These are phyloP conservation scores for Exophiala sideris DNA, from an alignment of 2,329 filamentous ascomycete genomes.

Conservation along the genomic window DNA sequence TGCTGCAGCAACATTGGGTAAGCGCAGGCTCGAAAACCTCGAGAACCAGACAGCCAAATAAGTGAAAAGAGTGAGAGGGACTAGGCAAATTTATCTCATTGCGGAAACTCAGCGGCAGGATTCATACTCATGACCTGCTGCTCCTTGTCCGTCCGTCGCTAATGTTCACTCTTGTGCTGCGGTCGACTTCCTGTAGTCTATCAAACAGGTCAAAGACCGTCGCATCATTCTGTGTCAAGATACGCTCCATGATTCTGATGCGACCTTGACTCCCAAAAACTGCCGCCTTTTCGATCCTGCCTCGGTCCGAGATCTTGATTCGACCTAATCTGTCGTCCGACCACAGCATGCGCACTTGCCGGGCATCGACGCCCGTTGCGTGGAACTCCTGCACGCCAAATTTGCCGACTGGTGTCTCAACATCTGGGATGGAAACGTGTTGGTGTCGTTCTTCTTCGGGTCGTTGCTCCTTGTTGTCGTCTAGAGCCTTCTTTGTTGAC, in stretches of 20 bases:
- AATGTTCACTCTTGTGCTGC: too few species aligned
- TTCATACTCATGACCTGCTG: too few species aligned
- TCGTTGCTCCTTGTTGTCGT: conserved; percentile 11
- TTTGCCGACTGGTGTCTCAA: conserved; percentile 17
- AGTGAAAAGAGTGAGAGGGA: too few species aligned
- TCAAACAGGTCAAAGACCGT: neutral
- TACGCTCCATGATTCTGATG: neutral
- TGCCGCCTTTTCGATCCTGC: conserved; percentile 41
- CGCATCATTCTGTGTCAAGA: neutral
- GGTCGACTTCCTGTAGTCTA: neutral
- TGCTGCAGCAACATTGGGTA: conserved; percentile 3
- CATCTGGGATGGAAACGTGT: neutral
- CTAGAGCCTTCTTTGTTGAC: neutral
- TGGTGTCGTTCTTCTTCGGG: neutral
- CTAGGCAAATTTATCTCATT: too few species aligned
- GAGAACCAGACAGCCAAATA: too few species aligned
- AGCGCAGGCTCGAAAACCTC: neutral
- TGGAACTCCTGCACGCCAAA: conserved; percentile 37
- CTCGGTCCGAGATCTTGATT: conserved; percentile 41
- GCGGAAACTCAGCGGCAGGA: too few species aligned
- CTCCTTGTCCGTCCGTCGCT: too few species aligned
- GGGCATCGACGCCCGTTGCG: conserved; percentile 38
- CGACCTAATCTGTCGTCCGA: conserved; percentile 42
- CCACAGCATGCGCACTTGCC: conserved; percentile 45
- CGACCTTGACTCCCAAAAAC: conserved; percentile 35